These are phyloP conservation scores for Ramaria sp. DNA, from an alignment of 768 basidiomycete genomes.

Conservation along the genomic window DNA sequence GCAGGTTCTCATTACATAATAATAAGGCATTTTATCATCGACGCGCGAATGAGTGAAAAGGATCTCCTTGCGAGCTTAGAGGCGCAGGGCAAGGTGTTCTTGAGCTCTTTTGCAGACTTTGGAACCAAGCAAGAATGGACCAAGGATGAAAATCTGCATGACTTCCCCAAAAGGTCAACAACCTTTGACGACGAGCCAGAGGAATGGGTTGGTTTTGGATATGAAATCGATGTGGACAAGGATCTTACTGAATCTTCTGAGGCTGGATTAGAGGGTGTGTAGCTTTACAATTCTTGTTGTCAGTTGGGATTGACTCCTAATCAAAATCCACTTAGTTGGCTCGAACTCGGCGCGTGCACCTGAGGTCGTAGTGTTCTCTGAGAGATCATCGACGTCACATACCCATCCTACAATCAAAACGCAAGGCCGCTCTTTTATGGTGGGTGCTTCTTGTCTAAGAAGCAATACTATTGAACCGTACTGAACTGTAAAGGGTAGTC, in stretches of 20 bases:
- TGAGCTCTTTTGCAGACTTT: conserved; percentile 28
- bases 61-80: conserved; percentile 30
- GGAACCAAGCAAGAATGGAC: conserved; percentile 15
- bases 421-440: conserved; percentile 68
- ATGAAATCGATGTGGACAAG: conserved; percentile 5
- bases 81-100: conserved; percentile 36
- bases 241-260: conserved; percentile 10
- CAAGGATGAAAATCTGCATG: background rate
- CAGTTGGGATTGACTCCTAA: background rate
- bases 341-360: conserved; percentile 13
- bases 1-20: background rate
- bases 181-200: conserved; percentile 10
- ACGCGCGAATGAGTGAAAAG: background rate
- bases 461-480: background rate
- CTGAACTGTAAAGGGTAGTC: conserved; percentile 39
- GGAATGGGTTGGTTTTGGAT: conserved; percentile 33
- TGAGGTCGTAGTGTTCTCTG: conserved; percentile 50
- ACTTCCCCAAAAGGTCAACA: background rate
- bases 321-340: conserved; percentile 23
- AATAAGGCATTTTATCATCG: background rate
- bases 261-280: conserved; percentile 10
- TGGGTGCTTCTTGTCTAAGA: conserved; percentile 20
- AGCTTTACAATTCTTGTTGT: conserved; percentile 6
- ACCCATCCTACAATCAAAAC: conserved; percentile 23
- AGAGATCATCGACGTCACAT: conserved; percentile 18